Conservation (phyloP, 2,329 filamentous ascomycete species). For the Ophiocordyceps camponoti-leonardi region DNA sequence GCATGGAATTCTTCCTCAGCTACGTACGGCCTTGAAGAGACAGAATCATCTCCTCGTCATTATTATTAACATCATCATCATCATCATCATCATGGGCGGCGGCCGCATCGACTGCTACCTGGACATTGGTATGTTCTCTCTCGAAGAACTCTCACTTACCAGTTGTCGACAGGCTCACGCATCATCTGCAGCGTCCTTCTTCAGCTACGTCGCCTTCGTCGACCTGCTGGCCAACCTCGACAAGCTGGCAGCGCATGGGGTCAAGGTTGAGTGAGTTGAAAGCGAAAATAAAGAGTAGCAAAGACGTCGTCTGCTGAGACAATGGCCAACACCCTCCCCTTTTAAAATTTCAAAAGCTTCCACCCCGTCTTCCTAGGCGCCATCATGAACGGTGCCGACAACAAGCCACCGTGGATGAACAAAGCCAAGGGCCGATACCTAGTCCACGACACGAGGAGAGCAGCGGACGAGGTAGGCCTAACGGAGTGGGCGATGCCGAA, state of each 20-base stretch:
- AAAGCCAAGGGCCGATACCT: slow-evolving; percentile 49
- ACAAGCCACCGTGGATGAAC: slow-evolving; percentile 57
- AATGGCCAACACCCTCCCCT: too few relatives aligned
- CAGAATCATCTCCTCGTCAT: too few relatives aligned
- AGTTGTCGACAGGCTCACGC: neutral
- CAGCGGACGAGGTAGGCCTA: slow-evolving; percentile 19
- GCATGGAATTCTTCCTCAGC: too few relatives aligned
- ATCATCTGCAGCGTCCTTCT: slow-evolving; percentile 40
- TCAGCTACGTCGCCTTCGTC: slow-evolving; percentile 37
- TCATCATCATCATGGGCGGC: slow-evolving; percentile 33
- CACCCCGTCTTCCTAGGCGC: slow-evolving; percentile 57
- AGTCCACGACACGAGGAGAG: slow-evolving; percentile 20
- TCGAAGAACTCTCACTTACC: too few relatives aligned
- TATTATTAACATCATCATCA: neutral
- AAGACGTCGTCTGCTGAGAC: neutral
- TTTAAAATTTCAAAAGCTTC: slow-evolving; percentile 29
- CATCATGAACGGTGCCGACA: slow-evolving; percentile 45
- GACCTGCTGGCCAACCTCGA: slow-evolving; percentile 40
- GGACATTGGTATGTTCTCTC: slow-evolving; percentile 37
- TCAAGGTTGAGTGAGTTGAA: slow-evolving; percentile 45
- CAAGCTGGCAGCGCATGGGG: slow-evolving; percentile 35
- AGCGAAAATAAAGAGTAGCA: neutral
- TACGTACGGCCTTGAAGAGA: too few relatives aligned
- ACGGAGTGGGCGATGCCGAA: slow-evolving; percentile 18
- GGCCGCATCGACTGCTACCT: slow-evolving; percentile 48